Percentiles rank a stretch among this genome's conserved stretches.
These are phyloP conservation scores for Achlya hypogyna DNA, from an alignment of 352 stramenopile species.

Conservation along the genomic window DNA sequence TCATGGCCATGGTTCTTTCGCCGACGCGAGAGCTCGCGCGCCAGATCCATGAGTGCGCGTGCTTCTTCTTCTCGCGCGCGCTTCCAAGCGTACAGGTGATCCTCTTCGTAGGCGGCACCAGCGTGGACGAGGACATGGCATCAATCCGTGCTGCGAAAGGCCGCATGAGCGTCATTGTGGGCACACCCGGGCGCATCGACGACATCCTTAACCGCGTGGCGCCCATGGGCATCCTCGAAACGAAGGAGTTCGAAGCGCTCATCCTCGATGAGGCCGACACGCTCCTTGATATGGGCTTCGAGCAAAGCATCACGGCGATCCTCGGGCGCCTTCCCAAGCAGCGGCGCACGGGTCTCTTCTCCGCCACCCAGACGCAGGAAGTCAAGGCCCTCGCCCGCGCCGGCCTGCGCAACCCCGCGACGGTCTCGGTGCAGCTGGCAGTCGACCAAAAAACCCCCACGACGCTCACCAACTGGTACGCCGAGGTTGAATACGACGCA, in stretches of 20 bases:
- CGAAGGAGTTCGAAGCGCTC: conserved; percentile 93
- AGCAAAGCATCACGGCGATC: conserved; percentile 93
- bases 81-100: conserved; percentile 61
- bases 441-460: conserved; percentile 63
- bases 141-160: conserved; percentile 45
- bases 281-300: conserved; percentile 97
- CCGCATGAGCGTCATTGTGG: conserved; percentile 68
- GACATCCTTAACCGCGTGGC: conserved; percentile 83
- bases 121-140: conserved; percentile 75
- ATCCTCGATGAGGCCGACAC: conserved; percentile 99
- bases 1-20: conserved; percentile 78
- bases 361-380: conserved; percentile 89
- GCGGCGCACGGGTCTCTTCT: conserved; percentile 90
- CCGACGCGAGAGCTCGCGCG: conserved; percentile 83
- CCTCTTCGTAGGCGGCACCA: conserved; percentile 87
- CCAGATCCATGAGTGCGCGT: conserved; percentile 73
- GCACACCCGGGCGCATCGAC: conserved; percentile 74
- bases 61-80: conserved; percentile 49
- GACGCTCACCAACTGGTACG: conserved; percentile 92
- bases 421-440: conserved; percentile 94
- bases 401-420: conserved; percentile 96
- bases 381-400: conserved; percentile 93
- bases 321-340: conserved; percentile 94
- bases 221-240: conserved; percentile 59
- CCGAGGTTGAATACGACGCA: conserved; percentile 89